Evolutionary conservation across 1,284 basidiomycete species (phyloP).

Genomic region (Ustilago vetiveriae): DNA sequence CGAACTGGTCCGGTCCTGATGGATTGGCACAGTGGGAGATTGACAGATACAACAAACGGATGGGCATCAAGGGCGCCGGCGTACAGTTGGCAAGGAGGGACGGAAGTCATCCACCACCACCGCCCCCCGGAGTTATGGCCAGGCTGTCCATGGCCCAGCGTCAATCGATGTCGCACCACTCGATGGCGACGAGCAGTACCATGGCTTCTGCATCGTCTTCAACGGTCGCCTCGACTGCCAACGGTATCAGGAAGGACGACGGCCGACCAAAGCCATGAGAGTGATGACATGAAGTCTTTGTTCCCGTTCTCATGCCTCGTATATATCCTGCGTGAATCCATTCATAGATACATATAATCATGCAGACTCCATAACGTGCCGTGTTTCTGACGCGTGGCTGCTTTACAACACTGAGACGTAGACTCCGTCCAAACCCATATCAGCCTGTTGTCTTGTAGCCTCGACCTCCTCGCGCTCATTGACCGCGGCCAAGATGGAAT

Average conservation of each 20-base stretch:
- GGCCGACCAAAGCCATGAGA: conserved; percentile 16
- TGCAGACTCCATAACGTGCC: no score
- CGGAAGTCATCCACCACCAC: conserved; percentile 29
- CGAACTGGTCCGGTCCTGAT: conserved; percentile 62
- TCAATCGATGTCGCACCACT: conserved; percentile 23
- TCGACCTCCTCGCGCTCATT: no score
- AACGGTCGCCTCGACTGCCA: background rate
- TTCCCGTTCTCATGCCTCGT: no score
- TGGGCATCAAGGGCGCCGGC: conserved; percentile 56
- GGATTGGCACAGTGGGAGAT: conserved; percentile 63
- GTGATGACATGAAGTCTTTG: no score
- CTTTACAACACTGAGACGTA: no score
- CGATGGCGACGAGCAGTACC: background rate
- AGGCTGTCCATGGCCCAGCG: conserved; percentile 33
- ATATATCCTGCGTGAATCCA: no score
- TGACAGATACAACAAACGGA: conserved; percentile 63
- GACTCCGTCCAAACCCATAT: no score
- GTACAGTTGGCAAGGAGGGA: conserved; percentile 29
- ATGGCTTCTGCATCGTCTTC: conserved; percentile 2
- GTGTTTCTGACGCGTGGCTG: no score
- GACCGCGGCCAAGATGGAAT: no score
- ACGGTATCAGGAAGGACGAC: conserved; percentile 14
- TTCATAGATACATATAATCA: no score
- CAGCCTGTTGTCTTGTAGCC: no score
- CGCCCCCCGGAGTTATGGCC: conserved; percentile 28